These are phyloP conservation scores for Vaccinium myrtillus DNA, from an alignment of 148 eudicot species.

Conservation along the genomic window DNA sequence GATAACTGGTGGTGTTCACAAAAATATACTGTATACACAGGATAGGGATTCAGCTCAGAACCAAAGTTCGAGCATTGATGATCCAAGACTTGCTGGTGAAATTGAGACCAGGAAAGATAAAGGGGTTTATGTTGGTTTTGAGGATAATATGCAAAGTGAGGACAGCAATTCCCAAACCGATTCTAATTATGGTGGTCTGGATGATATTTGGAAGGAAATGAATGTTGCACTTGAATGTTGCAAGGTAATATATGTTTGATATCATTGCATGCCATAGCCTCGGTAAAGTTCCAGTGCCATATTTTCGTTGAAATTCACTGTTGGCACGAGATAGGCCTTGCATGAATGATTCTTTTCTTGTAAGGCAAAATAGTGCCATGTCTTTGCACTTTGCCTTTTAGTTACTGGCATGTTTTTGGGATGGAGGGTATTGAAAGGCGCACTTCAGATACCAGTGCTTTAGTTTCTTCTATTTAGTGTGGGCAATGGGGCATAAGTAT, in stretches of 20 bases:
- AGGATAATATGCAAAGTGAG: slow-evolving; percentile 40
- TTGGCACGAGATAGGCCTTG: background rate
- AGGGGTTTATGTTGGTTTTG: slow-evolving; percentile 60
- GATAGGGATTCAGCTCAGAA: slow-evolving; percentile 23
- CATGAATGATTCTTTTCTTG: background rate
- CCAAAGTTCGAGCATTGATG: slow-evolving; percentile 25
- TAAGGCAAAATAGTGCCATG: background rate
- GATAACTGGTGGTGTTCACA: slow-evolving; percentile 7
- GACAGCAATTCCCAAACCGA: slow-evolving; percentile 30
- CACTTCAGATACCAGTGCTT: background rate
- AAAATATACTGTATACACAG: slow-evolving; percentile 25
- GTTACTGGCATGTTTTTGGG: slow-evolving; percentile 2
- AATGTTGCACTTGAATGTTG: slow-evolving; percentile 63
- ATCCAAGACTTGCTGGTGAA: slow-evolving; percentile 19
- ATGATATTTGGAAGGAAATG: slow-evolving; percentile 91
- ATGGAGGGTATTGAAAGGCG: background rate
- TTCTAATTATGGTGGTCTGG: slow-evolving; percentile 52
- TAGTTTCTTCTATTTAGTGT: background rate
- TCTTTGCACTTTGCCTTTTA: background rate
- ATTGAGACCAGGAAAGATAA: slow-evolving; percentile 38
- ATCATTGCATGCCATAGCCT: background rate
- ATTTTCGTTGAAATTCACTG: slow-evolving; percentile 3
- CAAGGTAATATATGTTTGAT: slow-evolving; percentile 51
- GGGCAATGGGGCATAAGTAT: background rate
- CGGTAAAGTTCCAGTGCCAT: background rate